A percentile compares a stretch with the other conserved stretches of the same genome.
These are phyloP conservation scores for Gelatoporia subvermispora DNA, from an alignment of 768 basidiomycete species.

Conservation along the genomic window DNA sequence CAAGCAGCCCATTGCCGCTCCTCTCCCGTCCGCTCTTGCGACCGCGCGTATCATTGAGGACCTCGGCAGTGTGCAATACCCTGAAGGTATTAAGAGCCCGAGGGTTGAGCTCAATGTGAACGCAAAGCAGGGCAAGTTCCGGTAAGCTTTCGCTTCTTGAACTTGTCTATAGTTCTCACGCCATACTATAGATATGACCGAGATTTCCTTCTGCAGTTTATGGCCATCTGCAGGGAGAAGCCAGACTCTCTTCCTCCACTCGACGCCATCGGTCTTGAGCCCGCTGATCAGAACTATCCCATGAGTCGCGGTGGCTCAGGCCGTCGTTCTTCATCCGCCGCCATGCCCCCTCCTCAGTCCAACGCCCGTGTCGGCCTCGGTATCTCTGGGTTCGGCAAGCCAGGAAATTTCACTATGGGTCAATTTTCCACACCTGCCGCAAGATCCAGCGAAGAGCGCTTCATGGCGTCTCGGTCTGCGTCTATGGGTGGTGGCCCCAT, in stretches of 20 bases:
- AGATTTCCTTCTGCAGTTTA: conserved; percentile 96
- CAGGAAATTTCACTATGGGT: conserved; percentile 52
- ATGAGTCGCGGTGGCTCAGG: conserved; percentile 65
- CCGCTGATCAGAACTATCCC: conserved; percentile 49
- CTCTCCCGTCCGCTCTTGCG: conserved; percentile 64
- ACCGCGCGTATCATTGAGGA: conserved; percentile 86
- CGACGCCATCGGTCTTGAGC: conserved; percentile 88
- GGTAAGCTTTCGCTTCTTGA: conserved; percentile 37
- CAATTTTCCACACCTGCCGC: conserved; percentile 51
- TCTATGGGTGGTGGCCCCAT: conserved; percentile 45
- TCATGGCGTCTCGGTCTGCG: conserved; percentile 49
- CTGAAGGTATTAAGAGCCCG: conserved; percentile 79
- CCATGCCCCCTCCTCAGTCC: conserved; percentile 34
- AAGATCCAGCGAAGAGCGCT: conserved; percentile 65
- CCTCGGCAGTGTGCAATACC: conserved; percentile 72
- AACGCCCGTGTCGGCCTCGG: conserved; percentile 44
- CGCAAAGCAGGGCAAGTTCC: conserved; percentile 85
- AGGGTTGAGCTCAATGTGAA: conserved; percentile 78
- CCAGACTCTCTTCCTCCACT: conserved; percentile 86
- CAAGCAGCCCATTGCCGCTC: conserved; percentile 35
- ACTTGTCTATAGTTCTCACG: not conserved
- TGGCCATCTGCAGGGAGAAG: conserved; percentile 91
- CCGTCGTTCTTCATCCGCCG: conserved; percentile 46
- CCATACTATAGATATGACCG: conserved; percentile 77
- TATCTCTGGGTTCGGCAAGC: conserved; percentile 31